These are phyloP conservation scores for Cornus controversa DNA, from an alignment of 148 eudicot genomes.

Conservation along the genomic window DNA sequence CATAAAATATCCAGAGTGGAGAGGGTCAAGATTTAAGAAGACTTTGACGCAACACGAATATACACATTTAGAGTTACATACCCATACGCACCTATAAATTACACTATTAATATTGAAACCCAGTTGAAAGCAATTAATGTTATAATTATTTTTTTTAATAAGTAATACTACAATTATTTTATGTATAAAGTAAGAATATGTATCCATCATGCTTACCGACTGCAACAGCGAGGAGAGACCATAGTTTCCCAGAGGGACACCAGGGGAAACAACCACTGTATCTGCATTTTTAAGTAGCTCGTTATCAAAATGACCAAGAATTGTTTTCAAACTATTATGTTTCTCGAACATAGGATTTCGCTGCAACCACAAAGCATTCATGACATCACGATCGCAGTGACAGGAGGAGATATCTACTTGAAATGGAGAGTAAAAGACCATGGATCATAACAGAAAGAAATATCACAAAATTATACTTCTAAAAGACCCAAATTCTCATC, in stretches of 20 bases:
- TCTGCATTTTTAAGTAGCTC: slow-evolving; percentile 9
- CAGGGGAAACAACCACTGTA: slow-evolving; percentile 21
- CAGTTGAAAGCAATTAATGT: background rate
- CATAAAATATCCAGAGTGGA: background rate
- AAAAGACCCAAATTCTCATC: slow-evolving; percentile 14
- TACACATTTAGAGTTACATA: background rate
- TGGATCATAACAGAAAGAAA: background rate
- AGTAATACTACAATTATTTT: background rate
- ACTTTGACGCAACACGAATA: background rate
- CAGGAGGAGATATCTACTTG: background rate
- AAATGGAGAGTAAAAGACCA: background rate
- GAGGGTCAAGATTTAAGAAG: background rate
- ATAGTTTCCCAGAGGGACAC: slow-evolving; percentile 20
- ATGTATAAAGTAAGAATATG: background rate
- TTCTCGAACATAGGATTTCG: slow-evolving; percentile 4
- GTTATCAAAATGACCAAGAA: slow-evolving; percentile 18
- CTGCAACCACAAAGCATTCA: slow-evolving; percentile 7
- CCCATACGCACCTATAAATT: background rate
- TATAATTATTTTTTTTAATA: background rate
- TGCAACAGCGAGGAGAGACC: slow-evolving; percentile 12
- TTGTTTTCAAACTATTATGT: slow-evolving; percentile 18
- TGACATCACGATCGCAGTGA: background rate
- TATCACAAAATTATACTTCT: background rate
- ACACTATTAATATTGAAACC: background rate
- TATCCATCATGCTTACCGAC: slow-evolving; percentile 6